Conservation (phyloP, 75 land plant species). For the Sequoia sempervirens region DNA sequence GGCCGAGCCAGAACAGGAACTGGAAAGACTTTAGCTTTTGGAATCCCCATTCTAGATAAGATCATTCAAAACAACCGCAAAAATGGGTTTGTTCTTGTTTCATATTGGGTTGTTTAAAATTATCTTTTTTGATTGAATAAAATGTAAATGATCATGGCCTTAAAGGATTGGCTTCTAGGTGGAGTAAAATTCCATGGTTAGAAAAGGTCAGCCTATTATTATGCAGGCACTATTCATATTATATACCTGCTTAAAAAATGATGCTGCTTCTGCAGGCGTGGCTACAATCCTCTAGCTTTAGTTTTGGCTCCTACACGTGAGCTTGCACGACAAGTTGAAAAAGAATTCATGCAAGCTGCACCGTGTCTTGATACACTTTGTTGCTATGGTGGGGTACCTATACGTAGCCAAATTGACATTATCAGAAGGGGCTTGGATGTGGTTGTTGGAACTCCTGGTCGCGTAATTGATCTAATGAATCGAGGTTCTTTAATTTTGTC, state of each 20-base stretch:
- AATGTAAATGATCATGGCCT: not conserved
- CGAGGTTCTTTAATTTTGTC: conserved; percentile 60
- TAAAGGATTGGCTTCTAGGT: not conserved
- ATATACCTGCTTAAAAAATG: not conserved
- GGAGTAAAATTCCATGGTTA: not conserved
- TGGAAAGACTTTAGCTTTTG: conserved; percentile 89
- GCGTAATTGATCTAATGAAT: conserved; percentile 71
- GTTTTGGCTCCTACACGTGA: conserved; percentile 85
- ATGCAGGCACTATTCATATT: not conserved
- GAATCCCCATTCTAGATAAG: conserved; percentile 79
- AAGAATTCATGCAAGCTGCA: conserved; percentile 58
- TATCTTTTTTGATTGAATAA: not conserved
- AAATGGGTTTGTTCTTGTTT: conserved; percentile 43
- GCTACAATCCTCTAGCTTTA: conserved; percentile 53
- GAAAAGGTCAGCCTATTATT: not conserved
- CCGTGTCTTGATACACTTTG: conserved; percentile 65
- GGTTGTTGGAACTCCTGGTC: conserved; percentile 90
- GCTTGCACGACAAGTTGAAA: conserved; percentile 77
- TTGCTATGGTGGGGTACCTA: conserved; percentile 89
- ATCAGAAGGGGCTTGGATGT: conserved; percentile 77
- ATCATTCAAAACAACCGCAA: conserved; percentile 52
- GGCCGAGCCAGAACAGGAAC: conserved; percentile 82
- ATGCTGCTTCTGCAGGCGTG: conserved; percentile 28
- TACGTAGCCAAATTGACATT: conserved; percentile 48
- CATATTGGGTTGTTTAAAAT: not conserved